Percentiles rank a stretch among this genome's conserved stretches.
Conservation (phyloP, 2,329 filamentous ascomycete species). For the Sporothrix luriei region DNA sequence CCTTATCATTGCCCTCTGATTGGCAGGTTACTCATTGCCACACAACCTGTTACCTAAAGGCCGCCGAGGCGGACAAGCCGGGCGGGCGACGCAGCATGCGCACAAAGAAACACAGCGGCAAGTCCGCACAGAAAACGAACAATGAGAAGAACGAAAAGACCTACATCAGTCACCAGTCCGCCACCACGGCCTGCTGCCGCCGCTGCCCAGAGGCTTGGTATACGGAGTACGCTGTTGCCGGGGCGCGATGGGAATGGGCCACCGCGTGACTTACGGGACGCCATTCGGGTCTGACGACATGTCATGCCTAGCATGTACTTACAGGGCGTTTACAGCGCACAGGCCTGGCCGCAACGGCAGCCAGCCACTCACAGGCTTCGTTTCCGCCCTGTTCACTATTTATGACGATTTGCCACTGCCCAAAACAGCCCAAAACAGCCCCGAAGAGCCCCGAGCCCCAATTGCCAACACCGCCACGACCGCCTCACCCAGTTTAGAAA, state of each 20-base stretch:
- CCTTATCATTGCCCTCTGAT: conserved; percentile 34
- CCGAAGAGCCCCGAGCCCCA: too few species aligned
- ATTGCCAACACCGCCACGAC: neutral
- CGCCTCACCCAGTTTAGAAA: neutral
- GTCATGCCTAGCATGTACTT: neutral
- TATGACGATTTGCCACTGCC: conserved; percentile 20
- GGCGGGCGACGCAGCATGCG: neutral
- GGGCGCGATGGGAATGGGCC: neutral
- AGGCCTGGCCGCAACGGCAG: neutral
- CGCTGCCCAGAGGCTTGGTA: conserved; percentile 16
- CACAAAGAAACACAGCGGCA: conserved; percentile 17
- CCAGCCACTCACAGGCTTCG: conserved; percentile 27
- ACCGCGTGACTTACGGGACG: too few species aligned
- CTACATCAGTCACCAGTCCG: neutral
- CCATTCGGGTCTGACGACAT: neutral
- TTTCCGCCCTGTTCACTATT: conserved; percentile 16
- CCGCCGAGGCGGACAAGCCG: conserved; percentile 26
- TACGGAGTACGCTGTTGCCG: neutral
- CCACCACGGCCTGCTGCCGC: neutral
- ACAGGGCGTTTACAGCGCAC: neutral
- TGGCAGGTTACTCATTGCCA: conserved; percentile 33
- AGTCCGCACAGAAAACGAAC: neutral
- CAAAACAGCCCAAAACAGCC: neutral
- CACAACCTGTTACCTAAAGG: conserved; percentile 33
- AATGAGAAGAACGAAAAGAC: neutral